Evolutionary conservation across 1,284 basidiomycete genomes (phyloP).

Genomic region (Gomphus bonarii): DNA sequence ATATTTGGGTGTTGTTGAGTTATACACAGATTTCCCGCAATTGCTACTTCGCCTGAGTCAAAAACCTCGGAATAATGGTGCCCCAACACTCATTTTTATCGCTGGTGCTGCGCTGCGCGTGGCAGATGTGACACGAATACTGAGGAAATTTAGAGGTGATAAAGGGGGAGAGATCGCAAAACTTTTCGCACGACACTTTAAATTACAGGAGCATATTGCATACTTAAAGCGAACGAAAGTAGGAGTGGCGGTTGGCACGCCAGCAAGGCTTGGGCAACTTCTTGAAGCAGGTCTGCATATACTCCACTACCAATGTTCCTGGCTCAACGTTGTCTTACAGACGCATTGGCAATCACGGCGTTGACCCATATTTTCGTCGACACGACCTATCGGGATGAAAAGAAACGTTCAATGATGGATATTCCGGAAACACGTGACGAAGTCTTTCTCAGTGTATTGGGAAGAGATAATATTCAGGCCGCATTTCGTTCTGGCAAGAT

Average conservation of each 20-base stretch:
- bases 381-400: conserved; percentile 56
- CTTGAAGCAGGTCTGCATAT: conserved; percentile 56
- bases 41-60: conserved; percentile 61
- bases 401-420: conserved; percentile 65
- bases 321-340: conserved; percentile 27
- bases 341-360: conserved; percentile 57
- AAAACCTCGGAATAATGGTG: conserved; percentile 59
- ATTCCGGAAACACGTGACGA: conserved; percentile 76
- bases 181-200: conserved; percentile 80
- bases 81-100: conserved; percentile 70
- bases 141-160: conserved; percentile 59
- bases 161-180: conserved; percentile 80
- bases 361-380: conserved; percentile 77
- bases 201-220: conserved; percentile 66
- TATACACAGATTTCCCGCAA: conserved; percentile 47
- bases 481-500: conserved; percentile 62
- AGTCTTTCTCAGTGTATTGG: conserved; percentile 65
- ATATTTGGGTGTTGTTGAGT: background rate
- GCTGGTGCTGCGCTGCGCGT: conserved; percentile 72
- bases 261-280: conserved; percentile 71
- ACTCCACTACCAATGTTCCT: background rate
- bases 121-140: conserved; percentile 59
- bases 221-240: conserved; percentile 70
- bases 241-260: conserved; percentile 72
- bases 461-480: conserved; percentile 46